phyloP scores from a whole-genome alignment of 306 rosid genomes.

The Citrullus mucosospermus region DNA sequence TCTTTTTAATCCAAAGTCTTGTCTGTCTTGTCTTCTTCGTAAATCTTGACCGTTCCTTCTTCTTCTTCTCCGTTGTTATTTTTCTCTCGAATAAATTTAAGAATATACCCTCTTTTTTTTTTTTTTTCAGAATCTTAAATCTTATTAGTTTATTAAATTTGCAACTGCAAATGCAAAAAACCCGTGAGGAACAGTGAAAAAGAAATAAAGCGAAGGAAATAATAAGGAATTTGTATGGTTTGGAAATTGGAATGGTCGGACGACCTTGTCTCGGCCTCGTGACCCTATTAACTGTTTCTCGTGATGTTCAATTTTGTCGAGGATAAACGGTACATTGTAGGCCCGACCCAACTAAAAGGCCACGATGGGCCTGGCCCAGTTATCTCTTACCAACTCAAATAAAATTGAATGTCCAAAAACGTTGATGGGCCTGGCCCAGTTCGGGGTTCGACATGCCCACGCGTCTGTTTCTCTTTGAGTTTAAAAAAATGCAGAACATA shows the following conservation, averaged over 20 bases:
- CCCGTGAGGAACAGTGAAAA: neutral
- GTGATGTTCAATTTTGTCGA: neutral
- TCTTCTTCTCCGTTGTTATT: neutral
- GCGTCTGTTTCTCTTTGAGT: neutral
- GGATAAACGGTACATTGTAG: neutral
- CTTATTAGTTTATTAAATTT: neutral
- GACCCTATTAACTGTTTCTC: neutral
- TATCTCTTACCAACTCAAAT: neutral
- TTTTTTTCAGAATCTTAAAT: too few species aligned
- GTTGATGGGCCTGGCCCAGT: neutral
- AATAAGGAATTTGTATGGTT: neutral
- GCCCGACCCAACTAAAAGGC: neutral
- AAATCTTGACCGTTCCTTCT: constrained; percentile 6
- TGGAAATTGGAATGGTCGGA: neutral
- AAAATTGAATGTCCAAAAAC: neutral
- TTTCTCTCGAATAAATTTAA: neutral
- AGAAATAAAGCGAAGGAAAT: neutral
- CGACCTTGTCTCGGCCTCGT: neutral
- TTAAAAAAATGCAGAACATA: neutral
- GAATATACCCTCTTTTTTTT: neutral
- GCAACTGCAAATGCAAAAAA: neutral
- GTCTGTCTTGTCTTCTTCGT: neutral
- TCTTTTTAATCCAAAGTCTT: neutral
- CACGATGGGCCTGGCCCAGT: neutral
- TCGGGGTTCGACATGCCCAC: neutral